A percentile compares a stretch with the other conserved stretches of the same genome.
These are phyloP conservation scores for Tetragonia tetragonoides DNA, from an alignment of 148 eudicot genomes.

Conservation along the genomic window DNA sequence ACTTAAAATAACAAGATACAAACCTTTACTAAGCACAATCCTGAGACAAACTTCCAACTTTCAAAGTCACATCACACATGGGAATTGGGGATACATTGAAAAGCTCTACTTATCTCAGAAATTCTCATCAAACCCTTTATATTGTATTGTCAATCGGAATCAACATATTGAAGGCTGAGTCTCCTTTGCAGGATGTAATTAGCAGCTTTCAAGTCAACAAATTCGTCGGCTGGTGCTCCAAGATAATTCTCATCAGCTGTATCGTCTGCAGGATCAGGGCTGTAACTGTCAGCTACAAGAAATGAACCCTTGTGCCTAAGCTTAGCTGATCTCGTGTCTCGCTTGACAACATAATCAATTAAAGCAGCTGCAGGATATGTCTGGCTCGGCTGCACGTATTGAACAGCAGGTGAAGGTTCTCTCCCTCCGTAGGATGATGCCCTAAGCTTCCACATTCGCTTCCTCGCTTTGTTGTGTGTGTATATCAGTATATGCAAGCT, in stretches of 20 bases:
- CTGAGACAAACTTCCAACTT: neutral
- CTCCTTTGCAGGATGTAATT: conserved; percentile 35
- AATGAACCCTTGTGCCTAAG: conserved; percentile 20
- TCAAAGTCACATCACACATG: neutral
- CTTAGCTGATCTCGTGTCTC: conserved; percentile 5
- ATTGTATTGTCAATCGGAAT: neutral
- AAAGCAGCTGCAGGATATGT: conserved; percentile 31
- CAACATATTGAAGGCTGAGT: conserved; percentile 22
- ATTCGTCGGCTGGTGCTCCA: conserved; percentile 34
- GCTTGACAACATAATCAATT: conserved; percentile 29
- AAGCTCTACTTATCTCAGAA: neutral
- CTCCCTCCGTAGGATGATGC: conserved; percentile 16
- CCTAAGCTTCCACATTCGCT: conserved; percentile 7
- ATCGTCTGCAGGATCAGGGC: conserved; percentile 12
- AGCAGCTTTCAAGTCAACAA: conserved; percentile 30
- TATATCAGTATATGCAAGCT: neutral
- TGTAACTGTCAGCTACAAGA: conserved; percentile 22
- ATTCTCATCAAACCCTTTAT: no score
- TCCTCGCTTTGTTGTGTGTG: neutral
- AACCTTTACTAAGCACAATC: neutral
- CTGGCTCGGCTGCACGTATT: conserved; percentile 22
- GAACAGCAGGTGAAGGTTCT: conserved; percentile 18
- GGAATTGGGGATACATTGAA: neutral
- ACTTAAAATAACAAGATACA: neutral
- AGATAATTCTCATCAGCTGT: conserved; percentile 12